phyloP scores from a whole-genome alignment of 176 grass and related monocot genomes.

The Chloris gayana region DNA sequence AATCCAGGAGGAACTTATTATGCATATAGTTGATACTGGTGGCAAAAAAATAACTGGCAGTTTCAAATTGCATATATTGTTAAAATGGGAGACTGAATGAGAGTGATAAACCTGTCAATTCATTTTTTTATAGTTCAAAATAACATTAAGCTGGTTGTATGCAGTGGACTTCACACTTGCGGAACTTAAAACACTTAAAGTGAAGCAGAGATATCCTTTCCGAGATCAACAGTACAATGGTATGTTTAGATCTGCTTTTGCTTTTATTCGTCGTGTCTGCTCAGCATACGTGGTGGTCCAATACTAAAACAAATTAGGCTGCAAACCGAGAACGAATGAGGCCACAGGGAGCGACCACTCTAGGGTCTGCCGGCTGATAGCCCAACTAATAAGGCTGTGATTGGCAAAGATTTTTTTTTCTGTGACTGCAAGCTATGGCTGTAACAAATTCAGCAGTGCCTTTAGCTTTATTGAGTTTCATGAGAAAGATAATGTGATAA shows the following conservation, averaged over 20 bases:
- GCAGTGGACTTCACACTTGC: slow-evolving; percentile 80
- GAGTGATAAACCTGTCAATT: slow-evolving; percentile 22
- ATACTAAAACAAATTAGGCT: no score
- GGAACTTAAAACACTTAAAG: slow-evolving; percentile 74
- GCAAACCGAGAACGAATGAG: no score
- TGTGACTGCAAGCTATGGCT: no score
- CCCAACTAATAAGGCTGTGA: no score
- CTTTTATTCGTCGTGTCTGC: no score
- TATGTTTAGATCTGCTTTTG: slow-evolving; percentile 17
- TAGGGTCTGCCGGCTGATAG: no score
- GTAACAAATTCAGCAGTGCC: no score
- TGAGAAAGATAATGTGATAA: no score
- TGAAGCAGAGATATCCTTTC: slow-evolving; percentile 72
- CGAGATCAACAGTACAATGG: slow-evolving; percentile 84
- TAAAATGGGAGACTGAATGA: slow-evolving; percentile 2
- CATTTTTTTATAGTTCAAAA: slow-evolving; percentile 30
- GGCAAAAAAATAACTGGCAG: neutral
- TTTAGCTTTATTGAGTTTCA: no score
- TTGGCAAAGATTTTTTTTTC: no score
- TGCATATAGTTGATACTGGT: slow-evolving; percentile 2
- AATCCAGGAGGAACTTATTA: neutral
- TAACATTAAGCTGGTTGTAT: slow-evolving; percentile 29
- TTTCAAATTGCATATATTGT: slow-evolving; percentile 30
- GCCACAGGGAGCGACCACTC: no score
- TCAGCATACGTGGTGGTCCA: no score